Conservation (phyloP, 1,284 basidiomycete species). For the Rhodotorula sp. region DNA sequence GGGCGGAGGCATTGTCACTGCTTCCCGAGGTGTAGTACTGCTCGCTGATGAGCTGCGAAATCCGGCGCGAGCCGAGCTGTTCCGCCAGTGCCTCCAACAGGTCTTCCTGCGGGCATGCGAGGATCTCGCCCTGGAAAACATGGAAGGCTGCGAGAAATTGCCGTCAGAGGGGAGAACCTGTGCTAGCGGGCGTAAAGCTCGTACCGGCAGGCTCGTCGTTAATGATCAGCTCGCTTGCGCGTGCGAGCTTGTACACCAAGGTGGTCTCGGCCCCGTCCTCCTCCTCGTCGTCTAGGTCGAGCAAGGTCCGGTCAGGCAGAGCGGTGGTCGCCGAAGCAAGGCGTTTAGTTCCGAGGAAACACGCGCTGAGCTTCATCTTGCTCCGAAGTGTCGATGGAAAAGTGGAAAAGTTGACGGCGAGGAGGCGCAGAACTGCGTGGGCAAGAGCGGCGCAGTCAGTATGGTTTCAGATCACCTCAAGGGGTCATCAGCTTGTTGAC, state of each 20-base stretch:
- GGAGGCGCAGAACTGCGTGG: slow-evolving; percentile 46
- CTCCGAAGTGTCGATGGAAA: slow-evolving; percentile 33
- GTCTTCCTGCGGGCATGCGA: slow-evolving; percentile 86
- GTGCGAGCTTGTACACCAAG: slow-evolving; percentile 46
- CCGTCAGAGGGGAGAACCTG: not conserved
- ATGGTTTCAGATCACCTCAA: not conserved
- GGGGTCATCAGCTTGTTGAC: not conserved
- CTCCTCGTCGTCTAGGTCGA: slow-evolving; percentile 43
- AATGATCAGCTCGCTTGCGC: slow-evolving; percentile 42
- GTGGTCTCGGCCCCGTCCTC: slow-evolving; percentile 45
- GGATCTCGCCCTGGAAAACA: slow-evolving; percentile 71
- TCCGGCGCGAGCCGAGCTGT: slow-evolving; percentile 59
- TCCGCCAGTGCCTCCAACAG: slow-evolving; percentile 63
- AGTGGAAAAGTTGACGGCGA: slow-evolving; percentile 44
- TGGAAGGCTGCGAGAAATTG: slow-evolving; percentile 49
- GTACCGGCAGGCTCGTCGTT: slow-evolving; percentile 41
- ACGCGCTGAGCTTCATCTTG: slow-evolving; percentile 46
- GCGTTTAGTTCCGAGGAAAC: slow-evolving; percentile 49
- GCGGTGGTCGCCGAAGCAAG: slow-evolving; percentile 27
- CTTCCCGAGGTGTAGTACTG: slow-evolving; percentile 62
- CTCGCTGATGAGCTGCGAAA: slow-evolving; percentile 72
- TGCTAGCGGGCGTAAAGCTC: not conserved
- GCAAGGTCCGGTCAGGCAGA: slow-evolving; percentile 29
- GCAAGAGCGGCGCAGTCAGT: not conserved
- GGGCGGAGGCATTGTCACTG: slow-evolving; percentile 40